Evolutionary conservation across 495 filamentous ascomycete genomes (phyloP), one percentile per base, ranked within the genome.

Genomic region (Xylaria sp.): DNA sequence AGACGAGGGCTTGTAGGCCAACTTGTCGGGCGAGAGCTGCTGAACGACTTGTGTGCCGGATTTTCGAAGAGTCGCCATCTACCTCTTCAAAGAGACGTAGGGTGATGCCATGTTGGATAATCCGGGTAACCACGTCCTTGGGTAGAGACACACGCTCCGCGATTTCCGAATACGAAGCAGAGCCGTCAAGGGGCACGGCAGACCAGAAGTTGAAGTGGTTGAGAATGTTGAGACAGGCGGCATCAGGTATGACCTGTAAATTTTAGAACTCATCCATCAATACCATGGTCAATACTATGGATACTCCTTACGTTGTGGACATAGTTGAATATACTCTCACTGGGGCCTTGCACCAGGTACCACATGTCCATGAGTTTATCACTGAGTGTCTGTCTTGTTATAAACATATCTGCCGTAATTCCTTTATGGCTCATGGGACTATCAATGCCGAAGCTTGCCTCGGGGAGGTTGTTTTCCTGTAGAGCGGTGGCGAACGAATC

Each of bases 1-100:
- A 80, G 83, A 93, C 57, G 89, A 91, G 79, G 87, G 92, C 78
- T 91, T 71, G 70, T 7, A 77, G 62, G 14, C 76, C 74, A n/a
- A 72, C 63, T 33, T 71, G 70, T 12, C 70, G 74, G 5, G 73
- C 74, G 2, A 79, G 65, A 24, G 76, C 73, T 31, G 78, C 78
- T 21, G 78, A 80, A 33, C 73, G 71, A 40, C 75, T 74, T n/a
- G 72, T 80, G 48, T 82, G 80, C 24, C 67, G 71, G 44, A 82
- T 71, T 61, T 68, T 75, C 1, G 73, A 70, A 37, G 75, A 70
- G 67, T 55, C 35, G 14, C 77, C 78, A 66, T 86, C 84, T 14
- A 78, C 78, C 70, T 87, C 84, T 12, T 72, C 72, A 72, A 88
- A 88, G 40, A 87, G 77, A 35, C 79, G 79, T 29, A 81, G 76